These are phyloP conservation scores for Mucor velutinosus DNA, from an alignment of 371 early-diverging fungal species.

Conservation along the genomic window DNA sequence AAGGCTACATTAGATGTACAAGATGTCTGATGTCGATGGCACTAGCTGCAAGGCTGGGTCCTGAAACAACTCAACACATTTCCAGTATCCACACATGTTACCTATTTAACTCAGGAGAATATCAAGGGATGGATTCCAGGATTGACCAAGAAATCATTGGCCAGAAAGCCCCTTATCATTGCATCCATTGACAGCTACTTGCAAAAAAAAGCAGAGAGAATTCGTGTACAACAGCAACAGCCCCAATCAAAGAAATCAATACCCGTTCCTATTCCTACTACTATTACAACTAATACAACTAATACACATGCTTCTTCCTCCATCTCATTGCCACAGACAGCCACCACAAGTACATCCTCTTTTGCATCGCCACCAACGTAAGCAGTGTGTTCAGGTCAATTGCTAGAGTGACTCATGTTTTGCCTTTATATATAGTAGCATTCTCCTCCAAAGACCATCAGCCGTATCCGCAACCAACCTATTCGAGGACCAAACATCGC, in stretches of 20 bases:
- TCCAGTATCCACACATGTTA: constrained; percentile 64
- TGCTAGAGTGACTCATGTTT: neutral
- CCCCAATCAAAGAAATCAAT: neutral
- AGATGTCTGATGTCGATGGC: neutral
- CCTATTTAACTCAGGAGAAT: constrained; percentile 53
- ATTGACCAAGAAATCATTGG: constrained; percentile 65
- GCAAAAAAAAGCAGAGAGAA: constrained; percentile 57
- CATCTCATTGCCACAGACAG: neutral
- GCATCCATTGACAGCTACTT: constrained; percentile 63
- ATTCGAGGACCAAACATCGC: neutral
- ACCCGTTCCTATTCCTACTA: neutral
- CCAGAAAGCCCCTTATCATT: constrained; percentile 65
- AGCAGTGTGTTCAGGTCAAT: neutral
- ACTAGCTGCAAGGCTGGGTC: constrained; percentile 63
- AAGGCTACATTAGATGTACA: neutral
- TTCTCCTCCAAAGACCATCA: neutral
- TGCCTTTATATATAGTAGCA: neutral
- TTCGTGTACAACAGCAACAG: constrained; percentile 19
- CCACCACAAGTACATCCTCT: neutral
- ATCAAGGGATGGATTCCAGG: constrained; percentile 65
- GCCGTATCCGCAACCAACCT: neutral
- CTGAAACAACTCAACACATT: constrained; percentile 54
- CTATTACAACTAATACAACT: neutral
- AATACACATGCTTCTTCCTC: neutral
- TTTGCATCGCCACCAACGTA: neutral